phyloP scores from a whole-genome alignment of 2,329 filamentous ascomycete genomes.

The Sporothrix curviconia region DNA sequence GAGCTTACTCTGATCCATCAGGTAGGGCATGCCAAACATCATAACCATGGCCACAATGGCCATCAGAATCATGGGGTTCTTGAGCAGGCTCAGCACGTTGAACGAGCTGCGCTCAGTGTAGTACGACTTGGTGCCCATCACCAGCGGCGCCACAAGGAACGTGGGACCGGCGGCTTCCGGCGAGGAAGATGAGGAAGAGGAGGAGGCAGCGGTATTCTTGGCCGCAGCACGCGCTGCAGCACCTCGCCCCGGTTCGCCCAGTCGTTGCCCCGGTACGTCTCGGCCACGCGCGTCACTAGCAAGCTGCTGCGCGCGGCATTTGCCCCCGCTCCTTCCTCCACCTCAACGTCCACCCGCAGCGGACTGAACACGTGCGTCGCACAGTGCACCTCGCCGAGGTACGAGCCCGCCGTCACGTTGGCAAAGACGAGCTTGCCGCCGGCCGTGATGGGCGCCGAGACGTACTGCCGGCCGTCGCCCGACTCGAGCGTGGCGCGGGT shows the following conservation, averaged over 20 bases:
- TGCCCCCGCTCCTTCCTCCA: neutral
- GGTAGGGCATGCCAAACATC: slow-evolving; percentile 87
- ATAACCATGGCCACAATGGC: slow-evolving; percentile 74
- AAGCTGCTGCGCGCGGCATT: slow-evolving; percentile 27
- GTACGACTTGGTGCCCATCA: slow-evolving; percentile 61
- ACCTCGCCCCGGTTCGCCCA: slow-evolving; percentile 79
- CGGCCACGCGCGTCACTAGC: slow-evolving; percentile 58
- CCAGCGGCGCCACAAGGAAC: slow-evolving; percentile 52
- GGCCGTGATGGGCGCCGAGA: slow-evolving; percentile 56
- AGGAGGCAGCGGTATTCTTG: slow-evolving; percentile 20
- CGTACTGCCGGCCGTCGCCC: slow-evolving; percentile 46
- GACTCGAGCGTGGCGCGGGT: slow-evolving; percentile 63
- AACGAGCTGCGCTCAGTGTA: slow-evolving; percentile 71
- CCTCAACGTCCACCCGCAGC: slow-evolving; percentile 66
- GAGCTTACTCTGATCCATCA: slow-evolving; percentile 87
- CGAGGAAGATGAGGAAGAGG: no score
- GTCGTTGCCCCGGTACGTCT: slow-evolving; percentile 82
- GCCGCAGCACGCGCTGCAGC: slow-evolving; percentile 32
- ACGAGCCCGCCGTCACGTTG: slow-evolving; percentile 65
- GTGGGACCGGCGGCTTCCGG: slow-evolving; percentile 3
- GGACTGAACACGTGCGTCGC: slow-evolving; percentile 69
- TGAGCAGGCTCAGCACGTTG: slow-evolving; percentile 73
- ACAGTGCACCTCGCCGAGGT: slow-evolving; percentile 76
- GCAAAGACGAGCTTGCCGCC: slow-evolving; percentile 69
- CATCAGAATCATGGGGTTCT: slow-evolving; percentile 96